Percentiles rank a stretch among this genome's conserved stretches.
phyloP scores from a whole-genome alignment of 805 yeast genomes.

The Cyberlindnera galapagoensis region DNA sequence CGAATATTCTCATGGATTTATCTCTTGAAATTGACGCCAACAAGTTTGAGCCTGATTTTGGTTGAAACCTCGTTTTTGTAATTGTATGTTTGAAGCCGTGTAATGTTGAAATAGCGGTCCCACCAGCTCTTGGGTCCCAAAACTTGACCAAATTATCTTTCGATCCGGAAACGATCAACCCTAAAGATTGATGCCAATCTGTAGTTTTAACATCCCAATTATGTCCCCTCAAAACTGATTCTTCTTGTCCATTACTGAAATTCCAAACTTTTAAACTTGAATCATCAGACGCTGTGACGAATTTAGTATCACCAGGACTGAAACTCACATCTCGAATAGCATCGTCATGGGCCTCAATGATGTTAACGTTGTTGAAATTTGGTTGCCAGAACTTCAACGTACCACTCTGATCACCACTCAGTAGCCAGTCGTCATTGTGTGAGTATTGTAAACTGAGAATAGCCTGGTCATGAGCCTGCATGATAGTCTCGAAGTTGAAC shows the following conservation, averaged over 20 bases:
- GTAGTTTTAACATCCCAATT: constrained; percentile 98
- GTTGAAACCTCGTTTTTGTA: constrained; percentile 80
- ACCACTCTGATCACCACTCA: constrained; percentile 93
- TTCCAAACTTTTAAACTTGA: constrained; percentile 89
- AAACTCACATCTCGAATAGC: constrained; percentile 83
- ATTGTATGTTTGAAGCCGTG: constrained; percentile 94
- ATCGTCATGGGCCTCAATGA: constrained; percentile 68
- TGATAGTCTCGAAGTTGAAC: constrained; percentile 91
- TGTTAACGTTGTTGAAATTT: constrained; percentile 91
- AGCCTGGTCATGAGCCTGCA: constrained; percentile 97
- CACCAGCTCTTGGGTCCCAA: constrained; percentile 92
- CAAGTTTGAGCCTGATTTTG: constrained; percentile 57
- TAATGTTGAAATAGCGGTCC: constrained; percentile 68
- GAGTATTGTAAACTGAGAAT: constrained; percentile 75
- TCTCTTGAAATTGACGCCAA: constrained; percentile 88
- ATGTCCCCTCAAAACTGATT: constrained; percentile 76
- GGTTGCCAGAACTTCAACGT: constrained; percentile 95
- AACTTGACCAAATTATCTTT: constrained; percentile 89
- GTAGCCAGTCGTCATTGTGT: constrained; percentile 89
- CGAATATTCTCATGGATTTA: constrained; percentile 81
- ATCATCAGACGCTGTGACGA: constrained; percentile 93
- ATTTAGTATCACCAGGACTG: constrained; percentile 84
- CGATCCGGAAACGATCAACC: constrained; percentile 86
- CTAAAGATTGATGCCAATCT: constrained; percentile 93
- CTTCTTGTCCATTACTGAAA: constrained; percentile 82